Evolutionary conservation across 106 monocot species (phyloP), one percentile per base, ranked within the genome.

Genomic region (Dioscorea zingiberensis): DNA sequence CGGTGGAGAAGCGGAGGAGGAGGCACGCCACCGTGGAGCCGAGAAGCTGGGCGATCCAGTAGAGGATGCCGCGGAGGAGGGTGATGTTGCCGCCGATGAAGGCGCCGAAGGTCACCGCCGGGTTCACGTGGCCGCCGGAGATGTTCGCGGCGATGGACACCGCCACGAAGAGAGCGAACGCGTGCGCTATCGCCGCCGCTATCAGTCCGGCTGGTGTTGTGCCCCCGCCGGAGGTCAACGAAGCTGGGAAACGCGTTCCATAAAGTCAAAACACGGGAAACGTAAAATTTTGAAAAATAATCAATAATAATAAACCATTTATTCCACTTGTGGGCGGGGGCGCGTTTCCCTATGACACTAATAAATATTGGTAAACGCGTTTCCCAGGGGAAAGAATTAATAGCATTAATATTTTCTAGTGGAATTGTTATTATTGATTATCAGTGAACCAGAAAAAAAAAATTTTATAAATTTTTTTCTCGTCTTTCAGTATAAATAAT

Each of bases 21-120:
- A 47, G 24, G 47, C 64, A 64, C 12, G 64, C 64, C 19, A 64
- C 47, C 22, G 45, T 25, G 64, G 64, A 64, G 21, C 64, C 64
- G 22, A 64, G 64, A 13, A 64, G 64, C 64, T 64, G 64, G 12
- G 64, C 64, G 47, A 64, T 64, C 64, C 64, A 64, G 64, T 64
- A 64, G 64, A 64, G 64, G 64, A 64, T 64, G 44, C 46, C 64
- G 13, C 64, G 64, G 64, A 64, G 64, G 21, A 64, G 64, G 21
- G 64, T 64, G 46, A 64, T 64, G 64, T 64, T 64, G 46, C 64
- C 64, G 45, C 64, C 64, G 23, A 64, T 21, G 64, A 64, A 64
- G 47, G 64, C 64, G 21, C 64, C 64, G 47, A 64, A 64, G 44
- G 64, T 64, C 23, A 64, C 64, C 2, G 64, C 64, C 17, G 64